Conservation (phyloP, 495 filamentous ascomycete species). For the Aspergillus steynii region DNA sequence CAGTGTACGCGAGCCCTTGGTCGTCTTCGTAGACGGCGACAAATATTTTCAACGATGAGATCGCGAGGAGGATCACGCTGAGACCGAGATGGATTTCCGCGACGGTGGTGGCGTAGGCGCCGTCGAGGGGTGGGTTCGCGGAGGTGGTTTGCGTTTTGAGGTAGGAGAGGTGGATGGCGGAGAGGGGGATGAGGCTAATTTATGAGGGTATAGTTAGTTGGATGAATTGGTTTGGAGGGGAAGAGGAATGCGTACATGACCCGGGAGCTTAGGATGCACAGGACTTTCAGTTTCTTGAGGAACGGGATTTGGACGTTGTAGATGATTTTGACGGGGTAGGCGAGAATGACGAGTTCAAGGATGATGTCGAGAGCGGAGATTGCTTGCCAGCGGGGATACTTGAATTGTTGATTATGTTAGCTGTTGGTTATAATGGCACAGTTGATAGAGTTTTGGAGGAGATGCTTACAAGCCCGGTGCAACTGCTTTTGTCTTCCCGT, state of each 20-base stretch:
- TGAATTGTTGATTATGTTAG: background rate
- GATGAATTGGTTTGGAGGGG: background rate
- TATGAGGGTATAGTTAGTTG: background rate
- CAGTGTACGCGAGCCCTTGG: constrained; percentile 31
- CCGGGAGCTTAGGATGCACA: constrained; percentile 24
- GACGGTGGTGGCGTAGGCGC: constrained; percentile 24
- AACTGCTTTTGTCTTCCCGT: background rate
- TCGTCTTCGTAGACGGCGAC: constrained; percentile 39
- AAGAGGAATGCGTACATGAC: constrained; percentile 19
- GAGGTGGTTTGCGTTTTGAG: constrained; percentile 22
- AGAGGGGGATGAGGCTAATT: constrained; percentile 27
- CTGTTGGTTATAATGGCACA: background rate
- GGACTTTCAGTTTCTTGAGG: constrained; percentile 19
- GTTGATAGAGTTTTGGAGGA: background rate
- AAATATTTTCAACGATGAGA: constrained; percentile 39
- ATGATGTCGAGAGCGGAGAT: constrained; percentile 27
- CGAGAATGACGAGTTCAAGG: constrained; percentile 22
- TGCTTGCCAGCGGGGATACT: constrained; percentile 30
- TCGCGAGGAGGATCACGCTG: constrained; percentile 25
- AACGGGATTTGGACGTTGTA: constrained; percentile 21
- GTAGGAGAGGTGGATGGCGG: constrained; percentile 26
- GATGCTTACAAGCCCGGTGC: background rate
- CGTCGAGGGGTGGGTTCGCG: constrained; percentile 19
- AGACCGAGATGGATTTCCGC: constrained; percentile 29
- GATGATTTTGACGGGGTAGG: constrained; percentile 21